phyloP scores from a whole-genome alignment of 192 early-diverging fungal genomes.

The Entomortierella lignicola region DNA sequence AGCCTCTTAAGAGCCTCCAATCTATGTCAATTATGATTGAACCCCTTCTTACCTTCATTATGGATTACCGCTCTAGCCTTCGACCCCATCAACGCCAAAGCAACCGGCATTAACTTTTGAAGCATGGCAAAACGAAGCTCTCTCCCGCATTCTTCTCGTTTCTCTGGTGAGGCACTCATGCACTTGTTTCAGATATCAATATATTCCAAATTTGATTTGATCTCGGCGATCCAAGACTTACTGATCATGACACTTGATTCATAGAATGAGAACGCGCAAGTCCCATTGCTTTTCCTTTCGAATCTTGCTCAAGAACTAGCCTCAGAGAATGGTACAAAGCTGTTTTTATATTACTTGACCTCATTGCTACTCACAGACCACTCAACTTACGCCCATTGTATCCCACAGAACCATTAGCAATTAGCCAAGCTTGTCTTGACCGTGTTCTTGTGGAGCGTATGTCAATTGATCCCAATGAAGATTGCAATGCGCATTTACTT shows the following conservation, averaged over 20 bases:
- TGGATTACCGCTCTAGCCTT: slow-evolving; percentile 1
- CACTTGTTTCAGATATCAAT: no score
- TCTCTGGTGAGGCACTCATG: slow-evolving; percentile 83
- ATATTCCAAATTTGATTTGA: no score
- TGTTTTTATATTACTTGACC: no score
- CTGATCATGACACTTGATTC: no score
- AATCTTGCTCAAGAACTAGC: slow-evolving; percentile 32
- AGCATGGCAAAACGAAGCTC: slow-evolving; percentile 87
- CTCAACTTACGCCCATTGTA: slow-evolving; percentile 3
- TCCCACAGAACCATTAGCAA: slow-evolving; percentile 56
- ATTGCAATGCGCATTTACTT: slow-evolving; percentile 34
- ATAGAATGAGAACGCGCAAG: slow-evolving; percentile 37
- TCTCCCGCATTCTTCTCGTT: slow-evolving; percentile 81
- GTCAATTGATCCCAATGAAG: slow-evolving; percentile 66
- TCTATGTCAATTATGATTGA: no score
- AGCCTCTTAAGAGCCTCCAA: no score
- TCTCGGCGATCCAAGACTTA: no score
- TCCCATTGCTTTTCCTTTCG: slow-evolving; percentile 28
- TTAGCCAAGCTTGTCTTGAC: slow-evolving; percentile 65
- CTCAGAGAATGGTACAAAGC: slow-evolving; percentile 20
- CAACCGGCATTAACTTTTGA: slow-evolving; percentile 63
- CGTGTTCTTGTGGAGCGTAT: slow-evolving; percentile 78
- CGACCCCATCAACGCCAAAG: slow-evolving; percentile 23
- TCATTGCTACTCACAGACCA: not conserved
- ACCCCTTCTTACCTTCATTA: not conserved